Conservation (phyloP, 306 rosid species). For the Dryas octopetala region DNA sequence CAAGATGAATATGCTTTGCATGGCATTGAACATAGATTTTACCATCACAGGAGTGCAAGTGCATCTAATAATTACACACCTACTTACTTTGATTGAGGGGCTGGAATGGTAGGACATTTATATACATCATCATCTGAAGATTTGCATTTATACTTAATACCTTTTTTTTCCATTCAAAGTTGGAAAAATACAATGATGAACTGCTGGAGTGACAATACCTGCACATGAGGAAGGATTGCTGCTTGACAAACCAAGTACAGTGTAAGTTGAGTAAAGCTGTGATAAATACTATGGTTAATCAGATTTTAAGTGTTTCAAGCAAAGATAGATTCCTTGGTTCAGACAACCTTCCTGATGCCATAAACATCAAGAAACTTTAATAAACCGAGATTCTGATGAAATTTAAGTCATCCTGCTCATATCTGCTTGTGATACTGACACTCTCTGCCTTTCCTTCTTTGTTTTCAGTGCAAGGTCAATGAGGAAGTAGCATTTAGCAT, state of each 20-base stretch:
- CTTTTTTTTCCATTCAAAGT: background rate
- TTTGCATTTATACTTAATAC: too few species aligned
- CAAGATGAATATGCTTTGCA: too few species aligned
- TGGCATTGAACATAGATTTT: too few species aligned
- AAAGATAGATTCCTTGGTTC: background rate
- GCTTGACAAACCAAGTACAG: background rate
- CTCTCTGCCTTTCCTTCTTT: constrained; percentile 35
- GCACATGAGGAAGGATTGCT: background rate
- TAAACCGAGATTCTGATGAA: background rate
- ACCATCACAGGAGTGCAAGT: too few species aligned
- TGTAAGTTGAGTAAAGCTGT: background rate
- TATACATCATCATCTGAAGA: too few species aligned
- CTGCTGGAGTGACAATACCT: background rate
- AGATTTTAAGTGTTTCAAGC: background rate
- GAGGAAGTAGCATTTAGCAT: constrained; percentile 58
- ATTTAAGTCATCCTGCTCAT: constrained; percentile 26
- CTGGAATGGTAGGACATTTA: too few species aligned
- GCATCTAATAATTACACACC: too few species aligned
- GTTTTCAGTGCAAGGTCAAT: constrained; percentile 56
- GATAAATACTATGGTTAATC: too few species aligned
- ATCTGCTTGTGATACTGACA: constrained; percentile 21
- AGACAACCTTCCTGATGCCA: background rate
- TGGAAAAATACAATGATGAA: background rate
- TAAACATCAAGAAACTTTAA: background rate
- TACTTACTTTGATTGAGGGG: too few species aligned